These are phyloP conservation scores for Cornus suecica DNA, from an alignment of 148 eudicot species.

Conservation along the genomic window DNA sequence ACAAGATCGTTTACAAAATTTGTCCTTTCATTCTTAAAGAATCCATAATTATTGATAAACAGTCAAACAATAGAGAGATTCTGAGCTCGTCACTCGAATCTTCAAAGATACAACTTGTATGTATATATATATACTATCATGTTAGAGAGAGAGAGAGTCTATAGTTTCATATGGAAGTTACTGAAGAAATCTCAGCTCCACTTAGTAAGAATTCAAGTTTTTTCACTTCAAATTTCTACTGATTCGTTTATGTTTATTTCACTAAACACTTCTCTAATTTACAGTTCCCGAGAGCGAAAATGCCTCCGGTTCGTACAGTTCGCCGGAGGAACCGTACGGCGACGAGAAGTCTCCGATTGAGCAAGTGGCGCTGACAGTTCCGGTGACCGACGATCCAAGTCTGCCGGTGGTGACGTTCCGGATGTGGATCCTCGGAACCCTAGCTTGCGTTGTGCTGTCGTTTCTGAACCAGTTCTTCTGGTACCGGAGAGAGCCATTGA, in stretches of 20 bases:
- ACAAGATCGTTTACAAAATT: not conserved
- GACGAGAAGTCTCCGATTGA: slow-evolving; percentile 48
- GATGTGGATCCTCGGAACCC: slow-evolving; percentile 71
- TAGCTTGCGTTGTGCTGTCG: slow-evolving; percentile 56
- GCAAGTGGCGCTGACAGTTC: slow-evolving; percentile 85
- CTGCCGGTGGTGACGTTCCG: slow-evolving; percentile 74
- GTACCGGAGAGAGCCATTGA: slow-evolving; percentile 76
- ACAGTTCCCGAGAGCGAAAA: slow-evolving; percentile 26
- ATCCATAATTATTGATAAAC: no score
- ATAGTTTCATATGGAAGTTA: slow-evolving; percentile 11
- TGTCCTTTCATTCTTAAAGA: no score
- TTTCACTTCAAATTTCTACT: not conserved
- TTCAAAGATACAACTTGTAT: not conserved
- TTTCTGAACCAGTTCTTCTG: slow-evolving; percentile 94
- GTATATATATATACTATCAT: no score
- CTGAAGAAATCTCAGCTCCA: slow-evolving; percentile 43
- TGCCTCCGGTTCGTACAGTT: slow-evolving; percentile 15
- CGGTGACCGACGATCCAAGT: slow-evolving; percentile 64
- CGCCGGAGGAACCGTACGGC: not conserved
- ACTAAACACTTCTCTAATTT: not conserved
- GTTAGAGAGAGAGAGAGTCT: not conserved
- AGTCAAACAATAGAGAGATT: no score
- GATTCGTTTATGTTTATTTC: not conserved
- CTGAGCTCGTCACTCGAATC: no score
- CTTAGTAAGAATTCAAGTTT: slow-evolving; percentile 28